phyloP scores from a whole-genome alignment of 805 yeast genomes.

The Ogataea kodamae region DNA sequence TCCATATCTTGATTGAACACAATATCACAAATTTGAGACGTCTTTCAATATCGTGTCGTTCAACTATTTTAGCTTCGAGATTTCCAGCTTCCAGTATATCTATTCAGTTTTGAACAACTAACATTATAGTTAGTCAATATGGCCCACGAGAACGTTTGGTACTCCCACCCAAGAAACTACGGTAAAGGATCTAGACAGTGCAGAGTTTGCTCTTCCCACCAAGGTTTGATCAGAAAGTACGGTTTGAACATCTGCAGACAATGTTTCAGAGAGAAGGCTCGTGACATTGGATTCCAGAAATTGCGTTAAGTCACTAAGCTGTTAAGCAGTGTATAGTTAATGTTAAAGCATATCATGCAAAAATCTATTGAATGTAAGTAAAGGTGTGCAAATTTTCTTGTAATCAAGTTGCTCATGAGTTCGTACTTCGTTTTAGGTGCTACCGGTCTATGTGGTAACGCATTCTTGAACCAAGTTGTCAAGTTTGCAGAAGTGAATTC shows the following conservation, averaged over 20 bases:
- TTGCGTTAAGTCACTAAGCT: conserved; percentile 65
- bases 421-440: conserved; percentile 53
- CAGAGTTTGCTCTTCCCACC: conserved; percentile 98
- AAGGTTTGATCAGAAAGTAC: conserved; percentile 99
- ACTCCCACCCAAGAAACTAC: conserved; percentile 99
- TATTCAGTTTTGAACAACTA: conserved; percentile 1
- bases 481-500: conserved; percentile 35
- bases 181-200: conserved; percentile 99
- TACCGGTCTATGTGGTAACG: conserved; percentile 74
- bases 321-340: conserved; percentile 10
- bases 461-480: conserved; percentile 46
- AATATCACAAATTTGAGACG: too few relatives aligned
- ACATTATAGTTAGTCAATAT: conserved; percentile 53
- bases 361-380: conserved; percentile 7
- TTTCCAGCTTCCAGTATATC: too few relatives aligned
- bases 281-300: conserved; percentile 98
- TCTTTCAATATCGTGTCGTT: neutral
- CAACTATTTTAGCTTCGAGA: neutral
- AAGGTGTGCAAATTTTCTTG: neutral
- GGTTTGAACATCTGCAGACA: conserved; percentile 99
- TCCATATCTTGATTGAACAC: too few relatives aligned
- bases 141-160: conserved; percentile 99
- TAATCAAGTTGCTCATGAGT: conserved; percentile 3
- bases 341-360: conserved; percentile 12
- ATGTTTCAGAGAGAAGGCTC: conserved; percentile 99